Percentiles rank a stretch among this genome's conserved stretches.
phyloP scores from a whole-genome alignment of 306 rosid species.

The Pyrus betulifolia region DNA sequence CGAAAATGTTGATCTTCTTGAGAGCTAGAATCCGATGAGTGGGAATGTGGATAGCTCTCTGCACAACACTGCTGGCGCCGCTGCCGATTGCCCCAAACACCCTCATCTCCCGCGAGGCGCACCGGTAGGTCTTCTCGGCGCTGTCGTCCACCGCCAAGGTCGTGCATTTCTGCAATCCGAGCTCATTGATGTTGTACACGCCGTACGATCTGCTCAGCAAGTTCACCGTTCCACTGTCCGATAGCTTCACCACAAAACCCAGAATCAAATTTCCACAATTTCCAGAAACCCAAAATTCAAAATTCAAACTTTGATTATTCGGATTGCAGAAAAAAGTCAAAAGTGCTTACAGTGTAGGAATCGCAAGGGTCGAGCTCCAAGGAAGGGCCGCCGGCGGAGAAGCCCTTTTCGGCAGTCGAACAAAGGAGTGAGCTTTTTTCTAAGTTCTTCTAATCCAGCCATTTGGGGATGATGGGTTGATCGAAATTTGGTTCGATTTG shows the following conservation, averaged over 20 bases:
- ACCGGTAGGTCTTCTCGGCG: conserved; percentile 51
- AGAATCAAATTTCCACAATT: background rate
- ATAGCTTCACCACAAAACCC: conserved; percentile 40
- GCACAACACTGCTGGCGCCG: conserved; percentile 95
- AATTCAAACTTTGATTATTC: background rate
- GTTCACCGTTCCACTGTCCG: conserved; percentile 89
- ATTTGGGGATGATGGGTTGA: conserved; percentile 13
- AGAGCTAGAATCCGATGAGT: conserved; percentile 73
- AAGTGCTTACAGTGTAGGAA: conserved; percentile 65
- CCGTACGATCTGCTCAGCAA: conserved; percentile 86
- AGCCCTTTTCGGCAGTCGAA: conserved; percentile 60
- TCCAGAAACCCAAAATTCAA: background rate
- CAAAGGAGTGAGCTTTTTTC: conserved; percentile 76
- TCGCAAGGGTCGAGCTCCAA: conserved; percentile 70
- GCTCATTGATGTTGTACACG: conserved; percentile 82
- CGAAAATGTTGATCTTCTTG: conserved; percentile 93
- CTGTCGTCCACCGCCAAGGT: conserved; percentile 46
- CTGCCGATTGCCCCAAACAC: conserved; percentile 93
- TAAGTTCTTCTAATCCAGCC: conserved; percentile 88
- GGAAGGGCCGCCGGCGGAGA: conserved; percentile 47
- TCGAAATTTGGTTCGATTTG: background rate
- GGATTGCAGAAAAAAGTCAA: background rate
- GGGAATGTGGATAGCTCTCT: conserved; percentile 93
- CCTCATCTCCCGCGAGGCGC: conserved; percentile 84
- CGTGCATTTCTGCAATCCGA: conserved; percentile 83